A percentile compares a stretch with the other conserved stretches of the same genome.
Conservation (phyloP, 495 filamentous ascomycete genomes). For the Pseudoneurospora amorphoporcata region DNA sequence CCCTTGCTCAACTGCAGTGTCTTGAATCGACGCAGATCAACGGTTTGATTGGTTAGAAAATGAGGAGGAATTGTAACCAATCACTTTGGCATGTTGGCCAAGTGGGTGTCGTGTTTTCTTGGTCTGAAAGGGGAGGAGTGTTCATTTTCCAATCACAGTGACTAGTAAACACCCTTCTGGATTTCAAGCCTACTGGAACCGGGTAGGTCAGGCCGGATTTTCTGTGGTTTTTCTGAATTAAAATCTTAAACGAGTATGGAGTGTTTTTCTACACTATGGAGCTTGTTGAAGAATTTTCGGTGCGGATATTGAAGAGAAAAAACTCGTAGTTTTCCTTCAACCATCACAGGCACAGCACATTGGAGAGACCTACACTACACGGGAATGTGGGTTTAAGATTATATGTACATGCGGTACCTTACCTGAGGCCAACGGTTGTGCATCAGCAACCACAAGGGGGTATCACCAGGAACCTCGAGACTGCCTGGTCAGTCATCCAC, state of each 20-base stretch:
- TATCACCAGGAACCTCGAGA: background rate
- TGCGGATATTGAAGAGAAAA: background rate
- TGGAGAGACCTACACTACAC: background rate
- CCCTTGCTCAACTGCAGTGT: background rate
- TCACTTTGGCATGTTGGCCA: background rate
- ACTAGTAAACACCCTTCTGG: background rate
- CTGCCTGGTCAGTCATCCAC: background rate
- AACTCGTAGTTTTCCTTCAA: background rate
- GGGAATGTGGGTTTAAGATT: background rate
- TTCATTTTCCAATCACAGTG: background rate
- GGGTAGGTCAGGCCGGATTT: background rate
- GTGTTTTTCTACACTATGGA: background rate
- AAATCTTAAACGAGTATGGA: background rate
- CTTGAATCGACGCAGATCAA: background rate
- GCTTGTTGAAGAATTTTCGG: background rate
- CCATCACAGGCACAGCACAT: background rate
- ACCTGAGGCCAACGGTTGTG: background rate
- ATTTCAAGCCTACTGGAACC: background rate
- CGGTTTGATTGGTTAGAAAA: background rate
- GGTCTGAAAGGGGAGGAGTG: background rate
- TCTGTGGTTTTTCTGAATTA: background rate
- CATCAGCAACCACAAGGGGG: background rate
- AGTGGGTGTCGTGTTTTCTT: background rate
- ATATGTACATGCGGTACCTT: background rate
- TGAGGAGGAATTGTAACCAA: background rate